Conservation (phyloP, 208 protist species). For the Crithidia brevicula region DNA sequence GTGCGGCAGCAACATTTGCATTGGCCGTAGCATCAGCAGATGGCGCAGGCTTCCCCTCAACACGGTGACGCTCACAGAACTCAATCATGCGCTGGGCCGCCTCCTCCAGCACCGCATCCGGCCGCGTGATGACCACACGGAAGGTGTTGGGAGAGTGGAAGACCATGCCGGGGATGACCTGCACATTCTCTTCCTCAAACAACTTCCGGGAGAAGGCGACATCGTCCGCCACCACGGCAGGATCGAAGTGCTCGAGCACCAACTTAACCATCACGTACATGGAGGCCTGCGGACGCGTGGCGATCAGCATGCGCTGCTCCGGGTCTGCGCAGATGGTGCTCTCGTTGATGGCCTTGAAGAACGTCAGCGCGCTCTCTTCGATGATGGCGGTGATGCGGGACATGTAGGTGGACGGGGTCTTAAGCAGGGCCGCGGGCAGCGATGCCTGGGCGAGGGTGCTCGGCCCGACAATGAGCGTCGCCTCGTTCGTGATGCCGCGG, state of each 20-base stretch:
- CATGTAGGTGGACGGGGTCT: conserved; percentile 56
- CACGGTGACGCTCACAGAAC: conserved; percentile 65
- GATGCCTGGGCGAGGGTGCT: conserved; percentile 86
- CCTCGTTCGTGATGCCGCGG: conserved; percentile 50
- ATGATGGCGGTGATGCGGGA: conserved; percentile 49
- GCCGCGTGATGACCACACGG: conserved; percentile 78
- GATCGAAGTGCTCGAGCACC: conserved; percentile 72
- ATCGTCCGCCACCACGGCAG: conserved; percentile 53
- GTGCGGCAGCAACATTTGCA: background rate
- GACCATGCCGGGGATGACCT: conserved; percentile 80
- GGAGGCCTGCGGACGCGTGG: conserved; percentile 58
- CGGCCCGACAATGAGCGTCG: conserved; percentile 73
- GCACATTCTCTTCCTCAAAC: conserved; percentile 81
- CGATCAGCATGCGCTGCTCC: conserved; percentile 15
- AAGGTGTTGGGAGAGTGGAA: conserved; percentile 75
- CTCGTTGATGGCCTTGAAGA: conserved; percentile 38
- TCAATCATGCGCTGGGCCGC: conserved; percentile 73
- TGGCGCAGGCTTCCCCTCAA: conserved; percentile 4
- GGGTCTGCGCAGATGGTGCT: conserved; percentile 39
- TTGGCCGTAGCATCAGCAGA: background rate
- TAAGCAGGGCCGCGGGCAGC: conserved; percentile 71
- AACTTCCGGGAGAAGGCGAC: conserved; percentile 74
- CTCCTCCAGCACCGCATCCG: conserved; percentile 63
- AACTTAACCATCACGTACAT: conserved; percentile 94
- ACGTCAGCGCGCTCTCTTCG: conserved; percentile 36